Evolutionary conservation across 2,329 filamentous ascomycete species (phyloP).

Genomic region (Diaporthe citri): DNA sequence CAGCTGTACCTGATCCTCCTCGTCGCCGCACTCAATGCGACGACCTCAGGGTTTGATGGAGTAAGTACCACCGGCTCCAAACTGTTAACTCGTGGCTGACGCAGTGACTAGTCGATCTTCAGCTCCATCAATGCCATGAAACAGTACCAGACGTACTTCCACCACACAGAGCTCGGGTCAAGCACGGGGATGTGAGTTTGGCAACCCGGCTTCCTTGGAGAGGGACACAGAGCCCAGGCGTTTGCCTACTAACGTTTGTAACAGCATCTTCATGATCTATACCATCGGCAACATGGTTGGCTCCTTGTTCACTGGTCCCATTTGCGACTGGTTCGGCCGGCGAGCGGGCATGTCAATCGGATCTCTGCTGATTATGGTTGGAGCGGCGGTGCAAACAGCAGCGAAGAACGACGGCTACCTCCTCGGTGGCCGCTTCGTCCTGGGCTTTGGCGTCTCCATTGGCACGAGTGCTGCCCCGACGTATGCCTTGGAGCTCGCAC

Average conservation of each 20-base stretch:
- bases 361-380: slow-evolving; percentile 55
- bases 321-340: slow-evolving; percentile 56
- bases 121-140: slow-evolving; percentile 50
- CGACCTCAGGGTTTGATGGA: slow-evolving; percentile 54
- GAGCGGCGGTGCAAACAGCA: slow-evolving; percentile 53
- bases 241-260: background rate
- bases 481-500: slow-evolving; percentile 51
- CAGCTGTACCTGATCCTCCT: slow-evolving; percentile 53
- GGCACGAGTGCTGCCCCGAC: slow-evolving; percentile 55
- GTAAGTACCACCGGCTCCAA: slow-evolving; percentile 40
- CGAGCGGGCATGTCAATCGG: slow-evolving; percentile 57
- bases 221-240: no score
- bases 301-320: slow-evolving; percentile 54
- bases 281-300: slow-evolving; percentile 58
- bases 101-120: slow-evolving; percentile 44
- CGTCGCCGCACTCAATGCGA: slow-evolving; percentile 53
- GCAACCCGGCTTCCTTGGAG: no score
- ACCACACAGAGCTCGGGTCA: slow-evolving; percentile 42
- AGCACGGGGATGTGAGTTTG: slow-evolving; percentile 44
- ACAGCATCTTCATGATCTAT: slow-evolving; percentile 58
- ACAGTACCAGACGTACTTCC: slow-evolving; percentile 45
- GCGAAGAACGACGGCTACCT: slow-evolving; percentile 54
- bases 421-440: slow-evolving; percentile 65
- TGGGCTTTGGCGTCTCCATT: slow-evolving; percentile 64
- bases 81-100: background rate